Percentiles rank a stretch among this genome's conserved stretches.
Conservation (phyloP, 225 moss, liverwort and hornwort species). For the Pseudoscleropodium purum region DNA sequence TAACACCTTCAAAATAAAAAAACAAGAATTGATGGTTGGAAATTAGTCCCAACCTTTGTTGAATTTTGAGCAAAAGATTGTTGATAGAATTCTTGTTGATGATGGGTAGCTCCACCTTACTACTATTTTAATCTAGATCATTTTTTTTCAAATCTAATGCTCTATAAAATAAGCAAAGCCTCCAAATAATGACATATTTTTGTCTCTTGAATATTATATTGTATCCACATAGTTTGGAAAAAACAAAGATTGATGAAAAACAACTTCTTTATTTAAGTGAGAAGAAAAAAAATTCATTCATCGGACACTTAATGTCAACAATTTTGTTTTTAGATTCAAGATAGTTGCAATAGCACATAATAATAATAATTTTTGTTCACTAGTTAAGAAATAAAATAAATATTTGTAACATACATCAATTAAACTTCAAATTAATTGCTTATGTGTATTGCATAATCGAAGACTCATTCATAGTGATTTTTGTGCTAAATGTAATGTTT, state of each 20-base stretch:
- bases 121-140: neutral
- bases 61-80: no score
- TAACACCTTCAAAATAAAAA: no score
- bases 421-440: neutral
- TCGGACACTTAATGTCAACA: neutral
- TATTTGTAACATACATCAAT: neutral
- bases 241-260: neutral
- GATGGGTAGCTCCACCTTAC: no score
- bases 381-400: neutral
- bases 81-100: no score
- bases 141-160: neutral
- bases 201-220: neutral
- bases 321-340: neutral
- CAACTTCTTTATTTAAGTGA: no score
- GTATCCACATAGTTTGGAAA: neutral
- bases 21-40: no score
- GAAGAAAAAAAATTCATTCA: neutral
- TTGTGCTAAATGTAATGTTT: neutral
- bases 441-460: neutral
- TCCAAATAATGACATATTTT: neutral
- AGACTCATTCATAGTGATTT: fast-evolving
- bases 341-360: neutral
- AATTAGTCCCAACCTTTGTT: no score
- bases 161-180: neutral
- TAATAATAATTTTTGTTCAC: neutral